Evolutionary conservation across 805 yeast genomes (phyloP), one percentile per base, ranked within the genome.

Genomic region (Monosporozyma yasuniensis): DNA sequence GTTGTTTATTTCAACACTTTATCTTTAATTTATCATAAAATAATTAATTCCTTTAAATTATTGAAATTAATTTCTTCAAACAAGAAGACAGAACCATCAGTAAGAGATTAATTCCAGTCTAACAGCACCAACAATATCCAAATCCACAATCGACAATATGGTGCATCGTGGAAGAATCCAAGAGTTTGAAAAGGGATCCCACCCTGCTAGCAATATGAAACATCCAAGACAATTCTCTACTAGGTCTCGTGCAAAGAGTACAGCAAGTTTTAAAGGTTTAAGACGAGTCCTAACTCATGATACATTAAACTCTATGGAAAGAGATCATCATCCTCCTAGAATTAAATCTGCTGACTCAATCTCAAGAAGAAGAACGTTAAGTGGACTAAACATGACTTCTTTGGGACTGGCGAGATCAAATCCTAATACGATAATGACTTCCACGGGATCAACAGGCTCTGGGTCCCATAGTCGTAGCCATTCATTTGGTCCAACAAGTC

Each of bases 331-430:
- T n/a, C 49, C 48, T 2, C 37, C 42, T 10, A 42, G 49, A 21
- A 48, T 52, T 9, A 61, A 58, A 43, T 64, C 68, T 35, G 53
- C 65, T 14, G 70, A 66, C 46, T 52, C 68, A 2, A 43, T 66
- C 6, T 56, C 51, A 44, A 58, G 65, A 37, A 57, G 56, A 46
- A 50, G 63, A 8, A 62, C 60, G 0, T 54, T 61, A 8, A 64
- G 68, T 52, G 65, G 65, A 2, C 50, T 66, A 21, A 64, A 60
- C 43, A 66, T 66, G 70, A 63, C 67, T 11, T 53, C 64, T 42
- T 49, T 72, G 39, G 54, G 61, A 11, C 56, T 59, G 25, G 60
- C 55, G 4, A 55, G 54, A 30, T 56, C 64, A 1, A 57, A 60
- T 47, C 59, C 61, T 22, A 27, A 48, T 37, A 22, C 23, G 37